Conservation (phyloP, 495 filamentous ascomycete genomes). For the Tuber melanosporum region DNA sequence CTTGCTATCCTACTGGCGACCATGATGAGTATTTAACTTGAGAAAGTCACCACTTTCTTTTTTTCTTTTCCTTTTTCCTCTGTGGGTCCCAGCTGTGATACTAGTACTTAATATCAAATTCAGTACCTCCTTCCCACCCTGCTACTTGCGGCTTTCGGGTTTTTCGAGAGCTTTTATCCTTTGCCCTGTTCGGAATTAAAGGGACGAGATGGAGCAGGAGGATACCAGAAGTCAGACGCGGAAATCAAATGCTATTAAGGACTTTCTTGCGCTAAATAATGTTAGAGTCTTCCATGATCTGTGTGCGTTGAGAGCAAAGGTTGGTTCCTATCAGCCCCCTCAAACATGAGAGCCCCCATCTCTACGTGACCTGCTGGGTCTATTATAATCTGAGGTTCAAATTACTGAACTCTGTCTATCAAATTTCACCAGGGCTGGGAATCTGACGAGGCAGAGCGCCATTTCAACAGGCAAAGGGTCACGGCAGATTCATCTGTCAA, state of each 20-base stretch:
- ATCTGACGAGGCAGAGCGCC: slow-evolving; percentile 11
- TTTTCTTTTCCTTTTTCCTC: neutral
- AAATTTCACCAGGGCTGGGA: slow-evolving; percentile 14
- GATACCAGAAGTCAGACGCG: neutral
- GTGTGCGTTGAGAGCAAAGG: slow-evolving; percentile 4
- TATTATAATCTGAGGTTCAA: neutral
- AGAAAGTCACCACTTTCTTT: neutral
- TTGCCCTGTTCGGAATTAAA: neutral
- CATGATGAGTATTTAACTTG: neutral
- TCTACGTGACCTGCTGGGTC: neutral
- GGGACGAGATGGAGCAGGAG: neutral
- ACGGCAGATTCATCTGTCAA: slow-evolving; percentile 8
- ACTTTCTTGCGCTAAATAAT: neutral
- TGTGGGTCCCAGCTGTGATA: neutral
- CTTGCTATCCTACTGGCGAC: neutral
- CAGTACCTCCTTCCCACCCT: neutral
- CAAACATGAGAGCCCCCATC: neutral
- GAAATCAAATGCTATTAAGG: neutral
- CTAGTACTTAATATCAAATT: neutral
- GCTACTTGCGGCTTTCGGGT: neutral
- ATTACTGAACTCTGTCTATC: neutral
- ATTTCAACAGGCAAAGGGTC: slow-evolving; percentile 13
- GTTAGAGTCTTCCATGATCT: neutral
- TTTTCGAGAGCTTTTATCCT: neutral
- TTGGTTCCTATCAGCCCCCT: neutral